Evolutionary conservation across 2,329 filamentous ascomycete genomes (phyloP), one percentile per base, ranked within the genome.

Genomic region (Hortaea werneckii): DNA sequence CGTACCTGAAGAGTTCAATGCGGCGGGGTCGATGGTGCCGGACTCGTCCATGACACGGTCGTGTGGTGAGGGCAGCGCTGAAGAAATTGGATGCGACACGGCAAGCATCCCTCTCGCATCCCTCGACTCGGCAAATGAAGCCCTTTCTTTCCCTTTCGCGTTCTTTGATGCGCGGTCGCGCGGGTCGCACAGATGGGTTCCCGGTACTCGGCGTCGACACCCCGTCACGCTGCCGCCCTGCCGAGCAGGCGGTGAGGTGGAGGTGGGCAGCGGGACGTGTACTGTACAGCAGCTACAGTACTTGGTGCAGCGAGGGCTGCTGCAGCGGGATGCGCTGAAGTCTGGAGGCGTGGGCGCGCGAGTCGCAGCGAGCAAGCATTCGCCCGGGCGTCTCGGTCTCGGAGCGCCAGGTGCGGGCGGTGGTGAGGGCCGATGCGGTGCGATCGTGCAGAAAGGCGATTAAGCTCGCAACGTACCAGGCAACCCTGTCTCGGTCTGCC

Each of bases 1-100:
- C 62, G 56, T 81, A 90, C 85, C 80, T 73, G 81, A 73, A 65
- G 82, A 82, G 72, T 84, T 87, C 72, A 94, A 77, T 54, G 84
- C 85, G 62, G 86, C 86, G 66, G 87, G 87, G 75, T 94, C 87
- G 75, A 94, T 92, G 64, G 87, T 94, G 65, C 84, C 85, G 74
- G 83, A 83, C 66, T 86, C 83, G 77, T 85, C 83, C 60, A 76
- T 72, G 54, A 54, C 53, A 58, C 56, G 50, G 52, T 51, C 52
- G 47, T 54, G 54, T 50, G 50, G 48, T 48, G 57, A 56, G 54
- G 55, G 49, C 49, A 55, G 54, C 50, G 54, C 51, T 35, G 32
- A n/a, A n/a, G 48, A 53, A 52, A 50, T 55, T 43, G 50, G 57
- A 57, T 61, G 60, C 57, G 57, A 61, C 52, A 60, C 58, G 50